A percentile compares a stretch with the other conserved stretches of the same genome.
These are phyloP conservation scores for Ceratocystis diversiconidia DNA, from an alignment of 2,329 filamentous ascomycete species.

Conservation along the genomic window DNA sequence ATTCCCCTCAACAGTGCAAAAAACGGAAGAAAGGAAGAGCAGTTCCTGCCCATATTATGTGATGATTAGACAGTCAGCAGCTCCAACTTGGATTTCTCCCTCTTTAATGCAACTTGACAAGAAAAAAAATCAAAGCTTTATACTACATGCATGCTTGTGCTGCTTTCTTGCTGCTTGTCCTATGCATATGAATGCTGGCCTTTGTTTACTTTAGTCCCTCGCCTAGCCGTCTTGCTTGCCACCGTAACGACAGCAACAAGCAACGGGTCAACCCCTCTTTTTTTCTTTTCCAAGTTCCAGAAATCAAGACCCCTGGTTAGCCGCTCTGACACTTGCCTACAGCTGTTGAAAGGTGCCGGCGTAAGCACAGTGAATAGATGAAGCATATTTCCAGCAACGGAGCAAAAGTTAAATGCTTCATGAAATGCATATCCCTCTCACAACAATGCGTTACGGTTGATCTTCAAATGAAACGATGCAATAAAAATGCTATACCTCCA, in stretches of 20 bases:
- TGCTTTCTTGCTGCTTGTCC: background rate
- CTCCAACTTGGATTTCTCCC: background rate
- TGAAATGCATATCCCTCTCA: no score
- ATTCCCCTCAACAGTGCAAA: background rate
- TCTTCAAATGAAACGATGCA: background rate
- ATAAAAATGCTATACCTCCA: conserved; percentile 2
- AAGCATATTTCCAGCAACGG: background rate
- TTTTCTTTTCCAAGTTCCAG: background rate
- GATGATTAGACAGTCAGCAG: background rate
- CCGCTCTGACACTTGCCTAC: background rate
- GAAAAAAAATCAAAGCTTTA: background rate
- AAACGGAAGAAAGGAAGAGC: background rate
- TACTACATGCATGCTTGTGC: background rate
- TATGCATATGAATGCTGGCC: background rate
- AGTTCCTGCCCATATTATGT: background rate
- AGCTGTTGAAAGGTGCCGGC: background rate
- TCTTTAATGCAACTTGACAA: background rate
- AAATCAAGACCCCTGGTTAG: background rate
- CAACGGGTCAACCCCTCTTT: background rate
- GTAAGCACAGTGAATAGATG: background rate
- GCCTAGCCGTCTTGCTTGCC: background rate
- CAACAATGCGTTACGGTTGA: background rate
- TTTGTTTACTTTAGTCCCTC: conserved; percentile 1
- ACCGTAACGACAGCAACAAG: conserved; percentile 2
- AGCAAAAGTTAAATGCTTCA: no score